Evolutionary conservation across 768 basidiomycete species (phyloP), one percentile per base, ranked within the genome.

Genomic region (Lactifluus echinatus): DNA sequence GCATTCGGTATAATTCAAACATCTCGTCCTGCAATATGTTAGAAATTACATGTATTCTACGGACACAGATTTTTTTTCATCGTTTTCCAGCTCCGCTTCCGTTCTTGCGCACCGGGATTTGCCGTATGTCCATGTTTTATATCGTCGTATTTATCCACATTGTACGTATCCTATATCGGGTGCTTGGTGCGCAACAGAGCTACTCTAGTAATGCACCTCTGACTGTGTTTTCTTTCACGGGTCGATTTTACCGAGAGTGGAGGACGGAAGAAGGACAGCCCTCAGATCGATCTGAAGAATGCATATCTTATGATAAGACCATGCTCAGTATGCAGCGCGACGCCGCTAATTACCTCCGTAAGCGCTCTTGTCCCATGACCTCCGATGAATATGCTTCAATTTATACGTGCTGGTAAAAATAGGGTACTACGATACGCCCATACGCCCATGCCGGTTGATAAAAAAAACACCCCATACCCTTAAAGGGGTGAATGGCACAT

Each of bases 91-190:
- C 54, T 48, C 21, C 31, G 42, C 47, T 40, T 56, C 52, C 29
- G 50, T 53, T 65, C 64, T 60, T 64, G 64, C 64, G 63, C 62
- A 53, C 47, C 51, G 50, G 51, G 45, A 58, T 63, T 55, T 64
- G 64, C 59, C 57, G 59, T 66, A 52, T 64, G 61, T 61, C 56
- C 65, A 64, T 68, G 67, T 68, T 61, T 66, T 69, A 67, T 66
- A 67, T 57, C 48, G 63, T 66, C 48, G 42, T 68, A 69, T 67
- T 69, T 69, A 69, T 65, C 60, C 42, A 49, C 61, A 51, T 40
- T 59, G 58, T 59, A 59, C 58, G 58, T 59, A 59, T 59, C 53
- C 48, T 59, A 59, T 59, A 59, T 55, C 47, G 52, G 52, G 58
- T 59, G 58, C 58, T 55, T 59, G 48, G 58, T 59, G 53, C 58